A percentile compares a stretch with the other conserved stretches of the same genome.
Conservation (phyloP, 495 filamentous ascomycete genomes). For the Cryomyces minteri region DNA sequence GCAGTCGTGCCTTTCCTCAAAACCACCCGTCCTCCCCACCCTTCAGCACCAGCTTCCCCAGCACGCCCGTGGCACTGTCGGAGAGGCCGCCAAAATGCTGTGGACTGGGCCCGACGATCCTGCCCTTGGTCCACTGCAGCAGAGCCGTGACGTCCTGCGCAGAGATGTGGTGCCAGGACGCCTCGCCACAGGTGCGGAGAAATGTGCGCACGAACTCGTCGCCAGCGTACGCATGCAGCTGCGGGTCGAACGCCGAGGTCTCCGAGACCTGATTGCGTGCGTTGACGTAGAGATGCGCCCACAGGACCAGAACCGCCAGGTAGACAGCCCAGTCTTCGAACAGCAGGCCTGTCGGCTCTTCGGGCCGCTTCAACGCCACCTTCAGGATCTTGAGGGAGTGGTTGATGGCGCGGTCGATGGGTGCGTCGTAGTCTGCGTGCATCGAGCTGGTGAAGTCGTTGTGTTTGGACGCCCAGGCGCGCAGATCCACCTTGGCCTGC, state of each 20-base stretch:
- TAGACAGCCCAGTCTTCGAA: slow-evolving; percentile 18
- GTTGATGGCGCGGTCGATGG: slow-evolving; percentile 10
- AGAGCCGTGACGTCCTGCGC: slow-evolving; percentile 1
- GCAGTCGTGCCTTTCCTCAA: no score
- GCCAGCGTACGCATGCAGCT: no score
- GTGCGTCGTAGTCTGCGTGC: neutral
- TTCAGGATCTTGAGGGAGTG: slow-evolving; percentile 9
- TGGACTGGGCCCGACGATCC: slow-evolving; percentile 2
- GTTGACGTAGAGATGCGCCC: slow-evolving; percentile 7
- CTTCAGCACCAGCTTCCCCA: no score
- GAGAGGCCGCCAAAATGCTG: no score
- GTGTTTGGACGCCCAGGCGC: slow-evolving; percentile 1
- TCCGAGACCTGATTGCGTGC: neutral
- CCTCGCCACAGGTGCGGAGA: no score
- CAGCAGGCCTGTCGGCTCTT: slow-evolving; percentile 2
- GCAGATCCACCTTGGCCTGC: slow-evolving; percentile 6
- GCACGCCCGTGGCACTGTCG: no score
- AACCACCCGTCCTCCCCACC: no score
- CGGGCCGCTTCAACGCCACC: slow-evolving; percentile 8
- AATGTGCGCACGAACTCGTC: no score
- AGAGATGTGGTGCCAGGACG: neutral
- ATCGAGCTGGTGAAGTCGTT: neutral
- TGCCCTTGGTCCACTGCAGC: slow-evolving; percentile 4
- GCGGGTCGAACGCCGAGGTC: no score
- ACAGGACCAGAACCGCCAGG: slow-evolving; percentile 16